Evolutionary conservation across 148 eudicot species (phyloP).

Genomic region (Fagopyrum tataricum): DNA sequence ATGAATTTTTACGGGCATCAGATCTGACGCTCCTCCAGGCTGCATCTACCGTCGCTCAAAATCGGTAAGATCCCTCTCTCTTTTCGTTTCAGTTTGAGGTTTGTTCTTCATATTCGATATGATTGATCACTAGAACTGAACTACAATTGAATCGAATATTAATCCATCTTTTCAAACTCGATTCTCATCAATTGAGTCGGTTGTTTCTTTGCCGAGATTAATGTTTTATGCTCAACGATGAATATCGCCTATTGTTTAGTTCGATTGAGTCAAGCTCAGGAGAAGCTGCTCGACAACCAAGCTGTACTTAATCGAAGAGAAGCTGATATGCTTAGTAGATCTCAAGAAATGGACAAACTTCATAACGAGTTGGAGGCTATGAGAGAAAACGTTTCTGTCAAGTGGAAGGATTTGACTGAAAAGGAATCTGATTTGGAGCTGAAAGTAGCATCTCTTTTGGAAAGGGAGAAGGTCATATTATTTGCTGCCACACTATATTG

Average conservation of each 20-base stretch:
- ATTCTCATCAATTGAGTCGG: background rate
- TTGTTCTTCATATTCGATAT: constrained; percentile 35
- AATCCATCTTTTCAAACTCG: background rate
- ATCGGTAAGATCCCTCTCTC: constrained; percentile 15
- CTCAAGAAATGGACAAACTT: constrained; percentile 48
- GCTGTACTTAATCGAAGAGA: constrained; percentile 79
- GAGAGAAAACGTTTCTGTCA: constrained; percentile 47
- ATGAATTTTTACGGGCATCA: too few relatives aligned
- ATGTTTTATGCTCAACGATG: constrained; percentile 27
- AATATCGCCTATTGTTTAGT: background rate
- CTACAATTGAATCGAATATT: background rate
- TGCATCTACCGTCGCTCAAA: too few relatives aligned
- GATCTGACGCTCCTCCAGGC: too few relatives aligned
- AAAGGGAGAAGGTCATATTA: constrained; percentile 67
- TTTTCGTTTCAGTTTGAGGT: constrained; percentile 23
- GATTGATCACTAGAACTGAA: background rate
- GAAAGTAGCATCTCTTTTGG: constrained; percentile 41
- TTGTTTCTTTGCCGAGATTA: constrained; percentile 11
- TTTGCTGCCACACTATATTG: background rate
- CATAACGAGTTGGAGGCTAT: constrained; percentile 63
- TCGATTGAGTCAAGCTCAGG: constrained; percentile 52
- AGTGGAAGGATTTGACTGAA: constrained; percentile 35
- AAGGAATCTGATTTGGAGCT: constrained; percentile 42
- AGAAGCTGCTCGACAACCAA: constrained; percentile 66
- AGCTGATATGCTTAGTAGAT: constrained; percentile 45